A percentile compares a stretch with the other conserved stretches of the same genome.
Conservation (phyloP, 257 asterid species). For the Solanum gracilifrons region DNA sequence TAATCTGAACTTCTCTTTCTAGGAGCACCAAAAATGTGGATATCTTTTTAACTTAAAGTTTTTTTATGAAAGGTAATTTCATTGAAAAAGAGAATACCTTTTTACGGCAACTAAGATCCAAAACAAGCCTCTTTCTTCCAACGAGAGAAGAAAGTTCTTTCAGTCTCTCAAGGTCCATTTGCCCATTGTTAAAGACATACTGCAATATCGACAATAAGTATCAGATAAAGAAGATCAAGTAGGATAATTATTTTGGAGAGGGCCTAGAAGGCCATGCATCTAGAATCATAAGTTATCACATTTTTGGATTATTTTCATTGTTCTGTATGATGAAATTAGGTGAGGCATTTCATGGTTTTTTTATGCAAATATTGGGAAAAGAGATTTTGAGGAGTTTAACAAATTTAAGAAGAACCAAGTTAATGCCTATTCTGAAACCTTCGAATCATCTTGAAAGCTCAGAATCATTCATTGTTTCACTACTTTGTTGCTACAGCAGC, state of each 20-base stretch:
- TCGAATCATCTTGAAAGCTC: neutral
- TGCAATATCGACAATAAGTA: conserved; percentile 23
- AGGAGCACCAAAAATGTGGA: neutral
- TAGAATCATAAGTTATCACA: neutral
- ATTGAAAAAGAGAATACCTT: conserved; percentile 39
- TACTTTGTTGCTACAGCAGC: neutral
- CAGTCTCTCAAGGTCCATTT: conserved; percentile 72
- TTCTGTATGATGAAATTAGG: neutral
- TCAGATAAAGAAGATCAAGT: conserved; percentile 3
- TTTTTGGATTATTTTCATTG: neutral
- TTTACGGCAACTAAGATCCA: conserved; percentile 96
- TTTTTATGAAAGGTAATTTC: neutral
- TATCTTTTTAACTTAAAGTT: neutral
- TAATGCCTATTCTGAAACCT: neutral
- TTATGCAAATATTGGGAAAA: neutral
- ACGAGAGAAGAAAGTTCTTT: conserved; percentile 63
- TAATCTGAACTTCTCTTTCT: neutral
- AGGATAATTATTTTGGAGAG: neutral
- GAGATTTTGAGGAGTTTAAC: neutral
- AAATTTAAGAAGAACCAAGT: neutral
- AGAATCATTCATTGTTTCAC: neutral
- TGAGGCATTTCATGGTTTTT: neutral
- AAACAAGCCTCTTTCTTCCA: conserved; percentile 68
- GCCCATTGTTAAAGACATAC: conserved; percentile 84
- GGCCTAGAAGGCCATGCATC: neutral